These are phyloP conservation scores for Angomonas desouzai DNA, from an alignment of 208 protist genomes.

Conservation along the genomic window DNA sequence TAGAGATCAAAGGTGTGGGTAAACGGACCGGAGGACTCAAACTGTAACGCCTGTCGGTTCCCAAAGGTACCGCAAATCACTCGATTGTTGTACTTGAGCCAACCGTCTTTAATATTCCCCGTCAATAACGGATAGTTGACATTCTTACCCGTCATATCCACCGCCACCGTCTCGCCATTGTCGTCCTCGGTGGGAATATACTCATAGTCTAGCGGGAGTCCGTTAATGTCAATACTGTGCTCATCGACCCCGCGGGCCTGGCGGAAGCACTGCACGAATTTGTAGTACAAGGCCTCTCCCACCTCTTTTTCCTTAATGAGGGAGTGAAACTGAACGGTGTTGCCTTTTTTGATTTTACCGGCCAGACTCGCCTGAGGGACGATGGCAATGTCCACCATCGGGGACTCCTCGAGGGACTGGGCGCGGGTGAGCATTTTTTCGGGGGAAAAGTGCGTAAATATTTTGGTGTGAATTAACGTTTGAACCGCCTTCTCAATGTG, in stretches of 20 bases:
- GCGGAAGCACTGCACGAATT: conserved; percentile 58
- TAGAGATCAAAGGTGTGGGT: conserved; percentile 80
- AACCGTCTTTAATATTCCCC: conserved; percentile 11
- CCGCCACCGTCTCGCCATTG: not conserved
- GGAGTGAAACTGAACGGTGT: conserved; percentile 77
- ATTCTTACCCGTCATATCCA: conserved; percentile 8
- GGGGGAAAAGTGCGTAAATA: conserved; percentile 62
- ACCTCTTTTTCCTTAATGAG: conserved; percentile 54
- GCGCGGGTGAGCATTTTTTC: conserved; percentile 43
- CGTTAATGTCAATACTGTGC: conserved; percentile 43
- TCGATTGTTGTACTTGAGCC: conserved; percentile 39
- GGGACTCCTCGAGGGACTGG: conserved; percentile 42
- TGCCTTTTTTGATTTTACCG: conserved; percentile 77
- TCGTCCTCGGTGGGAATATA: not conserved
- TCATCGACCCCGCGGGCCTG: conserved; percentile 45
- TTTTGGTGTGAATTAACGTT: conserved; percentile 56
- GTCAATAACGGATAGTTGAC: conserved; percentile 7
- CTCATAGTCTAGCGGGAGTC: conserved; percentile 20
- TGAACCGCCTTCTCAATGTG: conserved; percentile 37
- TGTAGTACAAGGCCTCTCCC: conserved; percentile 43
- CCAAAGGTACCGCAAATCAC: conserved; percentile 81
- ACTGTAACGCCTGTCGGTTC: conserved; percentile 66
- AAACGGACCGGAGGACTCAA: conserved; percentile 81
- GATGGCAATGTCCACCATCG: conserved; percentile 66
- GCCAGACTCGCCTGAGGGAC: conserved; percentile 85